phyloP scores from a whole-genome alignment of 2,329 filamentous ascomycete genomes.

The Stagonosporopsis tanaceti region DNA sequence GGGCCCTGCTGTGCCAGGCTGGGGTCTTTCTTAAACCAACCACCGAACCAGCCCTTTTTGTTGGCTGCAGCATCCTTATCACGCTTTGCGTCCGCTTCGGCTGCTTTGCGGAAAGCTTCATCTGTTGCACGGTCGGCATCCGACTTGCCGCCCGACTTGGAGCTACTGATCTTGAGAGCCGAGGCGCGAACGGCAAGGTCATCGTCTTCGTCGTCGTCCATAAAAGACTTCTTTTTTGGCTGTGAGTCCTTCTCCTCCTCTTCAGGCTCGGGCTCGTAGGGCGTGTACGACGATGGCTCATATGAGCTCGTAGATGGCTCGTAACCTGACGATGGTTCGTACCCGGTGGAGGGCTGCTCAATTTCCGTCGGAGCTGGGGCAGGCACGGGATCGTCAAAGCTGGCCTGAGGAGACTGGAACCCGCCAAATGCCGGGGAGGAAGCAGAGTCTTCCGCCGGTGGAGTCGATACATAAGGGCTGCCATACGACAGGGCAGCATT shows the following conservation, averaged over 20 bases:
- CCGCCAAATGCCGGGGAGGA: constrained; percentile 36
- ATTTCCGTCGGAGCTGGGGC: constrained; percentile 13
- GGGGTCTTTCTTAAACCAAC: constrained; percentile 83
- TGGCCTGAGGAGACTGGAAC: constrained; percentile 37
- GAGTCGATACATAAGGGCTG: constrained; percentile 42
- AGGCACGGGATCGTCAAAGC: constrained; percentile 32
- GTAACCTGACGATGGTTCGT: constrained; percentile 43
- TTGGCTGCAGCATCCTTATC: constrained; percentile 54
- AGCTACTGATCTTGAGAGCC: constrained; percentile 52
- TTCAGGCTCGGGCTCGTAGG: constrained; percentile 60
- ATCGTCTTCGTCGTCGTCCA: constrained; percentile 84
- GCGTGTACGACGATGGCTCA: constrained; percentile 53
- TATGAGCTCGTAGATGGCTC: constrained; percentile 28
- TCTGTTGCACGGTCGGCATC: constrained; percentile 76
- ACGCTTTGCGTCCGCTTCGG: constrained; percentile 73
- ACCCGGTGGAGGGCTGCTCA: constrained; percentile 26
- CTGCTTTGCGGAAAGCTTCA: constrained; percentile 84
- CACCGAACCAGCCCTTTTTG: constrained; percentile 73
- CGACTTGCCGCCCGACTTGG: constrained; percentile 61
- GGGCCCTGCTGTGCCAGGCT: constrained; percentile 56
- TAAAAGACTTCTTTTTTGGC: constrained; percentile 74
- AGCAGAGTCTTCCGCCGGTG: constrained; percentile 30
- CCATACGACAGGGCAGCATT: constrained; percentile 36
- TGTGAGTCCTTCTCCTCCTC: constrained; percentile 53
- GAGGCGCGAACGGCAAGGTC: constrained; percentile 63